Evolutionary conservation across 1,284 basidiomycete species (phyloP), one percentile per base, ranked within the genome.

Genomic region (Schizophyllum commune): DNA sequence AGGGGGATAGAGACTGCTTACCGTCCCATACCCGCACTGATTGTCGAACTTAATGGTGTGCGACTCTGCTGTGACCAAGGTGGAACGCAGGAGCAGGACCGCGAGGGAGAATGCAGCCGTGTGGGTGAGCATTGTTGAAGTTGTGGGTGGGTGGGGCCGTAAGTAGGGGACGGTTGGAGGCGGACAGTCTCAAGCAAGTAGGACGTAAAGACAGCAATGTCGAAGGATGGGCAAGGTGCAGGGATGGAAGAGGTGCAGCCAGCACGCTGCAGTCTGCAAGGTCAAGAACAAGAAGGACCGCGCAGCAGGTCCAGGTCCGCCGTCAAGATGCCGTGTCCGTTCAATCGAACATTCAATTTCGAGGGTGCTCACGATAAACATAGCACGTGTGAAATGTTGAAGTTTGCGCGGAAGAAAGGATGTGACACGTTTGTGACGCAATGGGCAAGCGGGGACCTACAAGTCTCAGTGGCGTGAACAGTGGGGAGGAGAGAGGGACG

Each of bases 1-100:
- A 27, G 5, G 9, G 20, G n/a, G n/a, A n/a, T n/a, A 21, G 9
- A 11, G 53, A 11, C 3, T 47, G 3, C 39, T 47, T 8, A 47
- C 39, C 39, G 39, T 47, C 17, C 53, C 53, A 55, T 55, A 20
- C 11, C 53, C 53, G 27, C 53, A 62, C 61, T 62, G 61, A 32
- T 62, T 62, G 47, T 62, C 61, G 52, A 62, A 58, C 55, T 56
- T 59, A 22, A 62, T 58, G 27, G 39, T 59, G 55, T 62, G 61
- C 8, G 61, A 54, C 55, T 62, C 58, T n/a, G 61, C 57, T 3
- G 2, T 3, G 17, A 8, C 39, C 53, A 11, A 3, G 19, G 19
- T 11, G 27, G 19, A 55, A 3, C 11, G 53, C 11, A 55, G 20
- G 9, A 9, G 11, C 6, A 55, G 53, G 53, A 20, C 20, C 20